A percentile compares a stretch with the other conserved stretches of the same genome.
Evolutionary conservation across 2,329 filamentous ascomycete genomes (phyloP).

Genomic region (Periconia sp.): DNA sequence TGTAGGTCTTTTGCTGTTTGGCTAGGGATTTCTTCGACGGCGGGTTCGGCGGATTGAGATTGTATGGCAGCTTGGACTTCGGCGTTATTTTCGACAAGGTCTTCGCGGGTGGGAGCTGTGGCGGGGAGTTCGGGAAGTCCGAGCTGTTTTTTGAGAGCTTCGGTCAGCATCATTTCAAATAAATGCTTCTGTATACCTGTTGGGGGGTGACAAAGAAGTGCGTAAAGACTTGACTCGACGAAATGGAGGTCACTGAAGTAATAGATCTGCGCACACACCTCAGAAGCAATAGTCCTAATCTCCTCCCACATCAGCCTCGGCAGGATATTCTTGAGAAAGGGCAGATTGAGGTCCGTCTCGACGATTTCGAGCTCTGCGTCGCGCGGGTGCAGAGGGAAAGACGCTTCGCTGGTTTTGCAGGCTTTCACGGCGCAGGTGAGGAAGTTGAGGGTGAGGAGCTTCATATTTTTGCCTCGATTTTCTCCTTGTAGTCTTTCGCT

Average conservation of each 20-base stretch:
- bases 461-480: constrained; percentile 62
- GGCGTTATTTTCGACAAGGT: constrained; percentile 26
- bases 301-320: constrained; percentile 88
- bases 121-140: constrained; percentile 73
- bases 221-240: not conserved
- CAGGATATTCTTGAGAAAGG: constrained; percentile 81
- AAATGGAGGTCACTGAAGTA: not conserved
- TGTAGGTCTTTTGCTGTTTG: constrained; percentile 77
- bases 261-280: constrained; percentile 55
- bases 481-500: not conserved
- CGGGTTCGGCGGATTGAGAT: constrained; percentile 34
- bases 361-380: constrained; percentile 88
- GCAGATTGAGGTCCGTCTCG: constrained; percentile 77
- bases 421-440: constrained; percentile 93
- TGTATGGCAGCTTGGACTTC: not conserved
- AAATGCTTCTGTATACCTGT: not conserved
- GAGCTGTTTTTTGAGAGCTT: constrained; percentile 55
- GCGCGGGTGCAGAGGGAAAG: constrained; percentile 89
- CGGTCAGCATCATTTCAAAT: not conserved
- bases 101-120: constrained; percentile 32
- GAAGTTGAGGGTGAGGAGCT: constrained; percentile 94
- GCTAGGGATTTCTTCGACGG: constrained; percentile 64
- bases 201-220: not conserved
- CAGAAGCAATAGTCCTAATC: constrained; percentile 71
- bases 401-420: constrained; percentile 78